These are phyloP conservation scores for Penicillium frequentans DNA, from an alignment of 2,329 filamentous ascomycete species.

Conservation along the genomic window DNA sequence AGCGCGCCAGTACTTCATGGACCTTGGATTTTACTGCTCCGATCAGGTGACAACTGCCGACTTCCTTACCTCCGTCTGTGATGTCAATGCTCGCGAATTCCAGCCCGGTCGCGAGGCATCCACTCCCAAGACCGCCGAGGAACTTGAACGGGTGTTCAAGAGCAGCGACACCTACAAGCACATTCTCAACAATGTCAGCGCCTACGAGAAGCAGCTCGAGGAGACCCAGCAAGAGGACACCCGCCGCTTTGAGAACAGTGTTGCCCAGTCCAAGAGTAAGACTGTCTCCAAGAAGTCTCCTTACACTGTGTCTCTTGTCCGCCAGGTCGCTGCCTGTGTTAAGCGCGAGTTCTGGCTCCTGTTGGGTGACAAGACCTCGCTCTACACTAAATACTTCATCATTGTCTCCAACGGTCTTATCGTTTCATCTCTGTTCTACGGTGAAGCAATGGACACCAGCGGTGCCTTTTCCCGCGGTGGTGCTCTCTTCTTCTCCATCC, in stretches of 20 bases:
- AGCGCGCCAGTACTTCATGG: constrained; percentile 65
- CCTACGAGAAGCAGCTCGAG: constrained; percentile 59
- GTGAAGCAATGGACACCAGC: constrained; percentile 57
- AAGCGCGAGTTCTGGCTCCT: constrained; percentile 77
- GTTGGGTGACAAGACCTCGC: constrained; percentile 69
- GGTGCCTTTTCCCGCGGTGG: constrained; percentile 66
- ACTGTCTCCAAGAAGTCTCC: constrained; percentile 67
- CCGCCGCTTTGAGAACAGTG: constrained; percentile 64
- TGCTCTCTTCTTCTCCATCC: constrained; percentile 64
- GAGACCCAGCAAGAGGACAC: constrained; percentile 61
- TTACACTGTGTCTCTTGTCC: constrained; percentile 73
- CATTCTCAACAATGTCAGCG: constrained; percentile 61
- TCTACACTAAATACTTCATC: constrained; percentile 78
- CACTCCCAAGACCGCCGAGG: constrained; percentile 68
- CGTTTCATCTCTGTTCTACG: constrained; percentile 77
- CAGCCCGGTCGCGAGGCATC: constrained; percentile 64
- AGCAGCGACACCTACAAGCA: constrained; percentile 61
- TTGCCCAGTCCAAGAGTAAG: constrained; percentile 64
- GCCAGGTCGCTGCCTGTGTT: constrained; percentile 63
- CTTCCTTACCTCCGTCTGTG: constrained; percentile 74
- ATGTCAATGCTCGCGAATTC: constrained; percentile 69
- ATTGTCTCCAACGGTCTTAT: constrained; percentile 73
- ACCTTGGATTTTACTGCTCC: constrained; percentile 62
- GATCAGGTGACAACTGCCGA: constrained; percentile 69
- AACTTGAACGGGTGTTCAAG: constrained; percentile 67